phyloP scores from a whole-genome alignment of 2,329 filamentous ascomycete genomes.

The Apiospora saccharicola region DNA sequence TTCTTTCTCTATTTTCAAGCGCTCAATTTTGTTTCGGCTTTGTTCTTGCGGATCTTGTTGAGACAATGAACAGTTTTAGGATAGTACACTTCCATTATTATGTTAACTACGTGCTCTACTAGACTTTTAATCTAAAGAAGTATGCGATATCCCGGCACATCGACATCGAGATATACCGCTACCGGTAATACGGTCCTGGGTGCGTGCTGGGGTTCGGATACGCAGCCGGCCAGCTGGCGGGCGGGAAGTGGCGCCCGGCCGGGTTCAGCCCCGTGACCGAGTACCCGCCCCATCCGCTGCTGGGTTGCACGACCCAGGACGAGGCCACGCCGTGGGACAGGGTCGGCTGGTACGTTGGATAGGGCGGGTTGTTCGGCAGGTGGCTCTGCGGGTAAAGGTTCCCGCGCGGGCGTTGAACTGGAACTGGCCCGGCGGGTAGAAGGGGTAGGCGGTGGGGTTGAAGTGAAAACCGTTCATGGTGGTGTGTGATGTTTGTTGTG shows the following conservation, averaged over 20 bases:
- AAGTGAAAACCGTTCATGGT: background rate
- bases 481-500: background rate
- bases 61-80: background rate
- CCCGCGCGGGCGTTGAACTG: background rate
- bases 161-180: background rate
- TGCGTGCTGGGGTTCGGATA: background rate
- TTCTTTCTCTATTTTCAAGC: background rate
- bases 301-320: background rate
- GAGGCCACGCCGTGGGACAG: background rate
- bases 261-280: conserved; percentile 1
- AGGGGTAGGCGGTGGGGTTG: background rate
- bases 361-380: background rate
- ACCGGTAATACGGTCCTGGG: background rate
- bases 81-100: no score
- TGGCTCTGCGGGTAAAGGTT: background rate
- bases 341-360: background rate
- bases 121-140: no score
- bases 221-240: background rate
- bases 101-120: background rate
- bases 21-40: background rate
- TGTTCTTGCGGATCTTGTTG: background rate
- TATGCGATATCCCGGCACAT: no score
- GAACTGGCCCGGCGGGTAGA: background rate
- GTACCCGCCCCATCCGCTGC: conserved; percentile 1
- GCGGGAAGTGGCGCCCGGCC: background rate